phyloP scores from a whole-genome alignment of 331 rosid genomes.

The Malus hybrid region DNA sequence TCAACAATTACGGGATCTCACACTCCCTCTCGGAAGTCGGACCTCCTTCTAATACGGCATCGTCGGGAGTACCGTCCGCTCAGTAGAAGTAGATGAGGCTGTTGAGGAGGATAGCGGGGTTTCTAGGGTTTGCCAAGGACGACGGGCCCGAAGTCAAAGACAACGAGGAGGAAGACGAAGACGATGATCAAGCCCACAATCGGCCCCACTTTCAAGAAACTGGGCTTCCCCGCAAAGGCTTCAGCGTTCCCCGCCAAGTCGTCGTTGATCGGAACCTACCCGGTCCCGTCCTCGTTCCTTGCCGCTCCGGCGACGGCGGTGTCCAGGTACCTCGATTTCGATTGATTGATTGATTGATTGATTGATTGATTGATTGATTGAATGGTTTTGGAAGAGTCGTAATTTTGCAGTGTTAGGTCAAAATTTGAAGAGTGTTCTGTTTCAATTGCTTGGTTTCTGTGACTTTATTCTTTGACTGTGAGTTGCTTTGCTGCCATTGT shows the following conservation, averaged over 20 bases:
- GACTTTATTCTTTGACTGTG: neutral
- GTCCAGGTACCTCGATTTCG: constrained; percentile 49
- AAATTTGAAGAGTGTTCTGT: neutral
- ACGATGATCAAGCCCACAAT: constrained; percentile 25
- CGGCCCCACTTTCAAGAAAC: constrained; percentile 32
- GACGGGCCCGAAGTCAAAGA: constrained; percentile 44
- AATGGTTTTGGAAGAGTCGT: neutral
- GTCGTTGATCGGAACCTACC: constrained; percentile 50
- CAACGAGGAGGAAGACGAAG: constrained; percentile 32
- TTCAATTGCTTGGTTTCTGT: neutral
- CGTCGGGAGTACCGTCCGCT: constrained; percentile 1
- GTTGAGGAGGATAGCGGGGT: constrained; percentile 36
- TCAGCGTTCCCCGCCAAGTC: constrained; percentile 60
- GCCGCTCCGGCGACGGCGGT: constrained; percentile 64
- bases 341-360: neutral
- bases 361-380: neutral
- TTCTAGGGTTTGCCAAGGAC: constrained; percentile 57
- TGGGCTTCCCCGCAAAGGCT: constrained; percentile 63
- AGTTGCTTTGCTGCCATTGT: neutral
- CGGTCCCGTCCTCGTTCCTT: constrained; percentile 54
- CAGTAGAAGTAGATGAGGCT: constrained; percentile 40
- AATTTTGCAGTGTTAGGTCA: neutral
- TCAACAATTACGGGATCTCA: neutral
- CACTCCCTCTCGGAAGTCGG: neutral
- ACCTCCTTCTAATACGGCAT: neutral